Evolutionary conservation across 2,329 filamentous ascomycete genomes (phyloP).

Genomic region (Harringtonia aguacate): DNA sequence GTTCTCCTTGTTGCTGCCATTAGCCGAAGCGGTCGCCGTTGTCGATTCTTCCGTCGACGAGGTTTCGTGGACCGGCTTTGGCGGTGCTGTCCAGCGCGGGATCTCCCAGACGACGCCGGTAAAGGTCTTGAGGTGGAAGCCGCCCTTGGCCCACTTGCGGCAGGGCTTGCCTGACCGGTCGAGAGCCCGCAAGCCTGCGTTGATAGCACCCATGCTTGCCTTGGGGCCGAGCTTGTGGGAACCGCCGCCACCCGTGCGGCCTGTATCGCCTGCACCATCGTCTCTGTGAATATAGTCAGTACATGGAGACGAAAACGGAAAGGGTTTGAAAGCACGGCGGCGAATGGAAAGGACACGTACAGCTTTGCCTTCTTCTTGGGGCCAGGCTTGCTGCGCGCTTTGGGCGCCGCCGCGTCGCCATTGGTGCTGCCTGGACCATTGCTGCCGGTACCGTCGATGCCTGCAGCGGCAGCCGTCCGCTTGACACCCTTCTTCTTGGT

Average conservation of each 20-base stretch:
- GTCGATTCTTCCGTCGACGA: conserved; percentile 22
- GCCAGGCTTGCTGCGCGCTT: conserved; percentile 75
- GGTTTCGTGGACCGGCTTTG: conserved; percentile 32
- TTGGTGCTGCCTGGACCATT: conserved; percentile 21
- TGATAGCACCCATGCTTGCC: conserved; percentile 94
- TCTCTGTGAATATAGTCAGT: conserved; percentile 32
- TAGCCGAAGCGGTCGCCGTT: conserved; percentile 15
- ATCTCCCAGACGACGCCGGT: conserved; percentile 79
- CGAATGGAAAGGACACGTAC: conserved; percentile 47
- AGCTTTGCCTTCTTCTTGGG: conserved; percentile 93
- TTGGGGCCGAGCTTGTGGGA: conserved; percentile 87
- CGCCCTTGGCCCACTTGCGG: conserved; percentile 78
- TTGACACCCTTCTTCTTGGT: conserved; percentile 67
- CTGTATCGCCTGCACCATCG: conserved; percentile 49
- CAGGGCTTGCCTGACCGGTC: conserved; percentile 88
- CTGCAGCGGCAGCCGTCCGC: conserved; percentile 50
- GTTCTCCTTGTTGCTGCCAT: conserved; percentile 51
- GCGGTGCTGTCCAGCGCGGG: conserved; percentile 69
- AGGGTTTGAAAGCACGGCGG: neutral
- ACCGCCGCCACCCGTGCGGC: conserved; percentile 33
- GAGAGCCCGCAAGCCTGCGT: conserved; percentile 86
- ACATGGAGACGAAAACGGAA: neutral
- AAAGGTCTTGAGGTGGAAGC: conserved; percentile 82
- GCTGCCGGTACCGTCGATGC: conserved; percentile 36
- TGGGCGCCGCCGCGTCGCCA: conserved; percentile 48